Evolutionary conservation across 78 protist species (phyloP), one percentile per base, ranked within the genome.

Genomic region (Bigelowiella natans): DNA sequence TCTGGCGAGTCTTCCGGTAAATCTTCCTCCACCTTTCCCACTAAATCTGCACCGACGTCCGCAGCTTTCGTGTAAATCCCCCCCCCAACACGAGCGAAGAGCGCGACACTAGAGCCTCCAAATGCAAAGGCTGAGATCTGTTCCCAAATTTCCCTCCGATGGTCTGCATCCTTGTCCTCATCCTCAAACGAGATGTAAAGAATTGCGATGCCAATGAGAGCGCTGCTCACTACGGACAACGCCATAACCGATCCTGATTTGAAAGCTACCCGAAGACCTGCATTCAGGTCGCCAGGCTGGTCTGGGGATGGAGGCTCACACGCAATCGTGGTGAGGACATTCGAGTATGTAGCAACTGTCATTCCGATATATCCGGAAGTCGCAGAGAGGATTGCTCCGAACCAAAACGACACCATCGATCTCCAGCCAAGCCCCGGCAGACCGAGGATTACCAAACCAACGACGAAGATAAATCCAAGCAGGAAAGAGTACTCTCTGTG

Each of bases 11-110:
- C 96, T 89, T 94, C 96, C 3, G 93, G 94, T 40, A 94, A 36
- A 37, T 82, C 89, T 36, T 36, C 31, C 86, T 88, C 95, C 39
- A 94, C 94, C 94, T 94, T 94, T 2, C 96, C 96, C 2, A 88
- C 92, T 2, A 94, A 89, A 84, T 94, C 96, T 29, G 96, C 90
- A 31, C 96, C 96, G 1, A 94, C 96, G 37, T 94, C 96, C n/a
- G 95, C 95, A 88, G 92, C 91, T 86, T 38, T 91, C 36, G 95
- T 94, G 92, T 39, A 94, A 88, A 94, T 94, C 37, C 96, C 96
- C 28, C 96, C 96, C 26, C 95, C 96, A 34, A 93, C 96, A 7
- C 96, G 94, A 18, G 93, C 94, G 85, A 94, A 94, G 89, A 92
- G 29, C 31, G 96, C 96, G 38, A 94, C 89, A 51, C 90, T 11